A percentile compares a stretch with the other conserved stretches of the same genome.
Evolutionary conservation across 139 green algal genomes (phyloP).

Genomic region (Tetraselmis chui): DNA sequence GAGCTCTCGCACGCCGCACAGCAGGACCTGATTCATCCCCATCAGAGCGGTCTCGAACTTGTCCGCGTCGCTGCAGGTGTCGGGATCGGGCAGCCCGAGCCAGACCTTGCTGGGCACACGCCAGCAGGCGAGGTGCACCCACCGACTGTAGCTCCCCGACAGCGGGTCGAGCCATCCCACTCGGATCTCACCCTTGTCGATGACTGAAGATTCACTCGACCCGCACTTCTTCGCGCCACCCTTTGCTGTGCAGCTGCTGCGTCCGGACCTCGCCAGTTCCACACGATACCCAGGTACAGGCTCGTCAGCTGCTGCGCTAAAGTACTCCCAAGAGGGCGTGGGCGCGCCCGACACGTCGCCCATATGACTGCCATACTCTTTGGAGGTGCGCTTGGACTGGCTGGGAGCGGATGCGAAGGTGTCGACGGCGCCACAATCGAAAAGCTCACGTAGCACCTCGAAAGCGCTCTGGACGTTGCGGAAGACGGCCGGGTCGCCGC

Average conservation of each 20-base stretch:
- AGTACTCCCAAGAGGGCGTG: constrained; percentile 24
- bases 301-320: constrained; percentile 8
- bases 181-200: constrained; percentile 16
- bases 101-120: constrained; percentile 24
- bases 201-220: constrained; percentile 1
- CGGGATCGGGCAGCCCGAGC: constrained; percentile 16
- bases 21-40: constrained; percentile 12
- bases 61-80: neutral
- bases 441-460: neutral
- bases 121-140: constrained; percentile 28
- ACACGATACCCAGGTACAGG: constrained; percentile 19
- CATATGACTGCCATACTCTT: neutral
- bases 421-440: neutral
- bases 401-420: neutral
- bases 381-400: neutral
- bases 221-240: constrained; percentile 11
- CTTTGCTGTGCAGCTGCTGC: constrained; percentile 12
- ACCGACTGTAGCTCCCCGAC: constrained; percentile 15
- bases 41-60: constrained; percentile 13
- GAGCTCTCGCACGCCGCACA: constrained; percentile 9
- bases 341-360: neutral
- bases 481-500: neutral
- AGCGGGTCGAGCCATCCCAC: constrained; percentile 14
- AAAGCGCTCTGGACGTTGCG: neutral
- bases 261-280: constrained; percentile 24